Evolutionary conservation across 2,329 filamentous ascomycete genomes (phyloP), one percentile per base, ranked within the genome.

Genomic region (Botryotinia calthae): DNA sequence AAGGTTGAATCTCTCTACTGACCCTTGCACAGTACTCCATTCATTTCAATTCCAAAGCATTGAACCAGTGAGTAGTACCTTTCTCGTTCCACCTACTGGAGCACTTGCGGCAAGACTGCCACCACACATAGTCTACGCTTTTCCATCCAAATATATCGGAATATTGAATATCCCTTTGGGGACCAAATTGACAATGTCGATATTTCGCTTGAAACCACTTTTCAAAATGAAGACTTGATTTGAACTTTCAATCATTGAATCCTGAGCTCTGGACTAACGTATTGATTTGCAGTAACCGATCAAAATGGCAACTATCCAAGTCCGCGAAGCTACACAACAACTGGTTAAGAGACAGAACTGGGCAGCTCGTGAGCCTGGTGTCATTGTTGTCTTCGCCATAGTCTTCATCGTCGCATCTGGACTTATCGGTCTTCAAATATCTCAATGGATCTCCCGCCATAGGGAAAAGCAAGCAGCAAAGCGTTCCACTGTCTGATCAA

Each of bases 361-460:
- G 86, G 87, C 88, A 37, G 77, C 81, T 74, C 78, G 81, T 46
- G 86, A 91, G 78, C 84, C 86, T 62, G 89, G 89, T 81, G 87
- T 90, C 75, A 84, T 91, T 68, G 82, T 90, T 76, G 89, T 91
- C 72, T 89, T 91, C 81, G 84, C 82, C 81, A 88, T 91, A 77
- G 83, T 90, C 80, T 87, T 87, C 78, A 77, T 88, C 74, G 86
- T 91, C 76, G 84, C 74, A 56, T 72, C 85, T 74, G 85, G 87
- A 40, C 79, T 91, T 66, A 75, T 85, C 72, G 77, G 79, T 67
- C 83, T 90, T 58, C 85, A 86, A 79, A 77, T 87, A 74, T 84
- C 84, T 75, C 84, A 85, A 75, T 83, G 81, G 78, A 80, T 85
- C 72, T 78, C 80, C 16, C 76, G 79, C 56, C 77, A 76, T 61